Evolutionary conservation across 345 rosid genomes (phyloP).

Genomic region (Brassica rapa): DNA sequence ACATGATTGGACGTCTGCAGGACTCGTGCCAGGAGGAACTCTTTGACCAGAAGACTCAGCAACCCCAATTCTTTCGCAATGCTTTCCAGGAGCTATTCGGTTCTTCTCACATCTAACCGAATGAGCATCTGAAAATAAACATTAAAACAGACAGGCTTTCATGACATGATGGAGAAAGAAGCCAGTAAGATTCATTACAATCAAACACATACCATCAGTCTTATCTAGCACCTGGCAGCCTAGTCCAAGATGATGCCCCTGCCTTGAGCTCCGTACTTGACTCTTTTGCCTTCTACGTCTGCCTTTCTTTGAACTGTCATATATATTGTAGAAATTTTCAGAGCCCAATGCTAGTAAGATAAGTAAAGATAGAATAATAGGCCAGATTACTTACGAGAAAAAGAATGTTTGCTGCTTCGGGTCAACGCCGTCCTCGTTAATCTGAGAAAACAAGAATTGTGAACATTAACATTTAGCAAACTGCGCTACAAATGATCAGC

Average conservation of each 20-base stretch:
- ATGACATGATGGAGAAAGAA: constrained; percentile 5
- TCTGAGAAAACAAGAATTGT: constrained; percentile 43
- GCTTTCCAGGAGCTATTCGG: constrained; percentile 49
- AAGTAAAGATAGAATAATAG: constrained; percentile 12
- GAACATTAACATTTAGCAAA: constrained; percentile 8
- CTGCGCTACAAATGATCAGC: constrained; percentile 7
- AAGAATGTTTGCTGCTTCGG: constrained; percentile 91
- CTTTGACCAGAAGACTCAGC: constrained; percentile 45
- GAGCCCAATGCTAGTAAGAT: constrained; percentile 17
- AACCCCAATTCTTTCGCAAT: constrained; percentile 43
- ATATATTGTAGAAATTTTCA: constrained; percentile 18
- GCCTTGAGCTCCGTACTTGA: constrained; percentile 58
- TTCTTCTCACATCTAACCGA: constrained; percentile 44
- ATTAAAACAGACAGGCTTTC: not conserved
- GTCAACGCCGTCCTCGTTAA: constrained; percentile 73
- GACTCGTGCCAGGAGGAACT: constrained; percentile 45
- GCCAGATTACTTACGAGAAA: constrained; percentile 60
- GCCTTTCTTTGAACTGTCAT: constrained; percentile 68
- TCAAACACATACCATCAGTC: constrained; percentile 55
- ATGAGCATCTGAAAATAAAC: constrained; percentile 42
- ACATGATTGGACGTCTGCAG: constrained; percentile 54
- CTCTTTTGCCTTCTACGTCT: constrained; percentile 60
- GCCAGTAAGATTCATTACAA: constrained; percentile 11
- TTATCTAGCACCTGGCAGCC: constrained; percentile 59
- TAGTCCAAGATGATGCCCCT: constrained; percentile 59